A percentile compares a stretch with the other conserved stretches of the same genome.
Conservation (phyloP, 73 alveolate species). For the Tetrahymena borealis region DNA sequence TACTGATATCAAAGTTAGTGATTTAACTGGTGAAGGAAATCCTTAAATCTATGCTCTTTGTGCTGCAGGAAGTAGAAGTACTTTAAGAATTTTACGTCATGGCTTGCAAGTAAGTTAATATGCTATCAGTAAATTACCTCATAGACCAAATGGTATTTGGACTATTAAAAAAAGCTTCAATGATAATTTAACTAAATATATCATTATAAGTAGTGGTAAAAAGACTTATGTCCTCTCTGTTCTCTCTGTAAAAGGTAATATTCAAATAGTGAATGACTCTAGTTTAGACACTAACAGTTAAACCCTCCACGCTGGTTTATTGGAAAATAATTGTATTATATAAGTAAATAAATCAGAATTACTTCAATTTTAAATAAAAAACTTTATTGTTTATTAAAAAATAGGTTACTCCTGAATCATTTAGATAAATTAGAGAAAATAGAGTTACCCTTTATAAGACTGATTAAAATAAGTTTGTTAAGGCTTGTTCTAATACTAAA, state of each 20-base stretch:
- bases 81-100: constrained; percentile 88
- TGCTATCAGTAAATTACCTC: constrained; percentile 89
- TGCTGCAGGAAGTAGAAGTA: constrained; percentile 91
- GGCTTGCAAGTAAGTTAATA: constrained; percentile 91
- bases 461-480: constrained; percentile 66
- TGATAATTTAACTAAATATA: constrained; percentile 80
- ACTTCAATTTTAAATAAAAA: too few species aligned
- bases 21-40: constrained; percentile 84
- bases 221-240: constrained; percentile 83
- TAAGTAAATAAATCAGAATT: constrained; percentile 57
- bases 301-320: constrained; percentile 65
- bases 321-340: constrained; percentile 66
- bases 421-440: constrained; percentile 72
- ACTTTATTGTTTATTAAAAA: too few species aligned
- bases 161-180: constrained; percentile 77
- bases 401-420: constrained; percentile 46
- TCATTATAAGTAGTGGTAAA: constrained; percentile 83
- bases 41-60: constrained; percentile 90
- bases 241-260: constrained; percentile 72
- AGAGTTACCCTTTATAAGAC: constrained; percentile 78
- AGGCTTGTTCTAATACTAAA: constrained; percentile 77
- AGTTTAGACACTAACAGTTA: constrained; percentile 64
- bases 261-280: constrained; percentile 63
- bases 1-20: constrained; percentile 87
- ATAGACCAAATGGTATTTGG: constrained; percentile 93